Evolutionary conservation across 495 filamentous ascomycete species (phyloP), one percentile per base, ranked within the genome.

Genomic region (Jackrogersella multiformis): DNA sequence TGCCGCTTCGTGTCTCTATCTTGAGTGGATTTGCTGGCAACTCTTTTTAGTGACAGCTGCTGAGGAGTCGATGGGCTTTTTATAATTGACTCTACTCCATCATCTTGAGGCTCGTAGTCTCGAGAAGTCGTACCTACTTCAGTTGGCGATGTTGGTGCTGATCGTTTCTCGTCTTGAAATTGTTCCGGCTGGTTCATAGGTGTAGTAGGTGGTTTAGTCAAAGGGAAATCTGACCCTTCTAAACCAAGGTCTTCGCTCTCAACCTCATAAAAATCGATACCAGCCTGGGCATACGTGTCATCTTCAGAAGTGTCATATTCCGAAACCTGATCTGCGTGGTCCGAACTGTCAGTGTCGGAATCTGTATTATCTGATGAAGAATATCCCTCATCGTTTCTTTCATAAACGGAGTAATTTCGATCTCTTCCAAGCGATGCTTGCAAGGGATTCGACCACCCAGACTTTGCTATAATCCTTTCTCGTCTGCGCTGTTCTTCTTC

Each of bases 371-470:
- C 56, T 6, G 48, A 60, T 24, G 56, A 66, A 3, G 48, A 24
- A 56, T 55, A 55, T 4, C n/a, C 56, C 26, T 6, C 8, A 26
- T 38, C 0, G 34, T 20, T 23, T n/a, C 23, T 49, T 35, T 56
- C 56, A 12, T 49, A 32, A 0, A 56, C 35, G 26, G 44, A 56
- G 5, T 35, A 66, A 20, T 3, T 16, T 2, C 21, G 32, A 8
- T 52, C 42, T 57, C 26, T 9, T 0, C 64, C 51, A 20, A 61
- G 39, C 0, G 57, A 38, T 30, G 57, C 64, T 30, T 51, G 56
- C 15, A 67, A 20, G 0, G 32, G 64, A 16, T 51, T 10, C 4
- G 18, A 23, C 42, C 51, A 67, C 0, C 9, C 23, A n/a, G 44
- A 16, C 1, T 20, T 23, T 18, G 35, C n/a, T 23, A 51, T n/a